Evolutionary conservation across 768 basidiomycete species (phyloP).

Genomic region (Leccinum boreale): DNA sequence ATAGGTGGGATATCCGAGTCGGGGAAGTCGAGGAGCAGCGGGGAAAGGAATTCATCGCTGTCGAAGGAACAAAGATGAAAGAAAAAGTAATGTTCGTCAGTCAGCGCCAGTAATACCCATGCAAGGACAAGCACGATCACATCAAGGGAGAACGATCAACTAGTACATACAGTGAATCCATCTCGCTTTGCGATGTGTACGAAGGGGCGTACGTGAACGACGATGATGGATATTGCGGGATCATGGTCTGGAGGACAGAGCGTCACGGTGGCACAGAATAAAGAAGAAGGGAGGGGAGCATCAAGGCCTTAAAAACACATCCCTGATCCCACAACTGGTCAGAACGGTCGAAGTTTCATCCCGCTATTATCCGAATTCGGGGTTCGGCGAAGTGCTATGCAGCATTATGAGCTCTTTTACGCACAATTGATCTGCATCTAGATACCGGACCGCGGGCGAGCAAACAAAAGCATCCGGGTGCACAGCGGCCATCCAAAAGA

Average conservation of each 20-base stretch:
- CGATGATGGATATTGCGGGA: background rate
- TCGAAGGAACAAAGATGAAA: background rate
- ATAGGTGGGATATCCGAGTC: background rate
- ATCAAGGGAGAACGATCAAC: background rate
- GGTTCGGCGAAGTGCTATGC: slow-evolving; percentile 4
- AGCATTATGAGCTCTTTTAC: background rate
- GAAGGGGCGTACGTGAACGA: background rate
- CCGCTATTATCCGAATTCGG: slow-evolving; percentile 1
- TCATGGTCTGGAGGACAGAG: background rate
- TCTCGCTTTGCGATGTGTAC: background rate
- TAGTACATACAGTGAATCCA: slow-evolving; percentile 14
- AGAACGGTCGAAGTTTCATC: background rate
- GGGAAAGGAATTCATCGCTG: slow-evolving; percentile 19
- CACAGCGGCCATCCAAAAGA: background rate
- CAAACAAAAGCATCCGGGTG: background rate
- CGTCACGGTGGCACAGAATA: background rate
- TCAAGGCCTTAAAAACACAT: slow-evolving; percentile 5
- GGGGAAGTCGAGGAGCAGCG: slow-evolving; percentile 1
- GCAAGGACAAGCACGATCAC: background rate
- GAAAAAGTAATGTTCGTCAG: background rate
- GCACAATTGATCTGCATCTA: background rate
- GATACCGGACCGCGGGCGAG: slow-evolving; percentile 1
- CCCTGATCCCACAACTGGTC: background rate
- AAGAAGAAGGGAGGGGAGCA: background rate
- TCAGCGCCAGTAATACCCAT: background rate